Base-by-base conservation (phyloP, 352 stramenopile genomes). In the Pythium myriotylum region DNA sequence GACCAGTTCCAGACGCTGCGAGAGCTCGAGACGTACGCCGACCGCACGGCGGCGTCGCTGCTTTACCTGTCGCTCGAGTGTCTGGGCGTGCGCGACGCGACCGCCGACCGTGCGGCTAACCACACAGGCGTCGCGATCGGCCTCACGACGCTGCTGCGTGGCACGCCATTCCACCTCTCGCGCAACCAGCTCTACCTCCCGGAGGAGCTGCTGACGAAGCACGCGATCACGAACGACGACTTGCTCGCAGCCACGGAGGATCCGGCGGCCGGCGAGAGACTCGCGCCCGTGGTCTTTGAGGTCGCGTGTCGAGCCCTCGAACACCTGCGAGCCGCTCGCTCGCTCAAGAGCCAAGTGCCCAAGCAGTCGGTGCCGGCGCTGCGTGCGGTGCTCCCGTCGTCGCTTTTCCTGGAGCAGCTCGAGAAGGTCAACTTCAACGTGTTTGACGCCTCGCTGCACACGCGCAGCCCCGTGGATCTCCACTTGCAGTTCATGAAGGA, bases 1-100 rank as follows among this genome's bases (percentile, higher is more conserved):
- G 74, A 94, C 16, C 80, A 96, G 50, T 77, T 84, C 14, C 64
- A 78, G 33, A 81, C 71, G 13, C 59, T 97, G 19, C 59, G 61
- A 4, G 84, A 97, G 16, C 54, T 97, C 16, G 91, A 97, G 65
- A 43, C 76, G 1, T 97, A 97, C 55, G 77, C 87, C 0, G 90
- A 97, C 45, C 85, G 92, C 59, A 97, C 91, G 1, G 89, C 91
- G 0, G 83, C 87, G n/a, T 97, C 86, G 32, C 59, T 97, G 35
- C 52, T 97, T 42, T 97, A 97, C 65, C 67, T 97, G 23, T 92
- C 85, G 33, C 76, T 97, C 19, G 91, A 97, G 62, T 89, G 87
- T 50, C 64, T 96, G 1, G 84, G 77, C 27, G 68, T 97, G 32
- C 76, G 83, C 16, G 81, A 96, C 47, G 70, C 87, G 46, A 73